phyloP scores from a whole-genome alignment of 805 yeast genomes.

The Candida sonorensis region DNA sequence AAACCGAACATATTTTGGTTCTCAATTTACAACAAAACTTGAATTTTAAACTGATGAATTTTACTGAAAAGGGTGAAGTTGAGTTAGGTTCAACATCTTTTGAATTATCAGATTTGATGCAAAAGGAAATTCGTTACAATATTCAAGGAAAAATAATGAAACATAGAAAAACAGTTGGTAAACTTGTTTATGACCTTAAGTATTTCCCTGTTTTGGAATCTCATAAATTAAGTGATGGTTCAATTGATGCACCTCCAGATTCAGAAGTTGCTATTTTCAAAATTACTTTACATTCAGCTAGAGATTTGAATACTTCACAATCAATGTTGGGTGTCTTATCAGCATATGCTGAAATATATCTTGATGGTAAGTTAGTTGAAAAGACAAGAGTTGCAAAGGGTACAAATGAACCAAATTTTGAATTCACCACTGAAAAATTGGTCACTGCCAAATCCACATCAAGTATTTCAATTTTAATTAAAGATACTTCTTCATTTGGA shows the following conservation, averaged over 20 bases:
- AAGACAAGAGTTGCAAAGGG: constrained; percentile 55
- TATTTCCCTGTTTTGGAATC: constrained; percentile 45
- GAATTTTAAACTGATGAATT: constrained; percentile 47
- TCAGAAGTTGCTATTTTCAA: constrained; percentile 73
- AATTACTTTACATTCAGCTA: constrained; percentile 53
- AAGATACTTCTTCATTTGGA: constrained; percentile 48
- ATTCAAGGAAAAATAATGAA: constrained; percentile 37
- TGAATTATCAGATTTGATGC: constrained; percentile 54
- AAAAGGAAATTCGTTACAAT: constrained; percentile 39
- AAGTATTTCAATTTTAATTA: constrained; percentile 47
- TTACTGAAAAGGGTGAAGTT: constrained; percentile 50
- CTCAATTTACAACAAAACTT: constrained; percentile 51
- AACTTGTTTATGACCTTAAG: constrained; percentile 47
- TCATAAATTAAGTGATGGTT: constrained; percentile 40
- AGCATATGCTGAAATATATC: constrained; percentile 62
- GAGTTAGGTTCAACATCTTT: constrained; percentile 44
- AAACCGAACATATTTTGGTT: constrained; percentile 54
- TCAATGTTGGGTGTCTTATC: constrained; percentile 48
- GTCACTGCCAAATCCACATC: constrained; percentile 55
- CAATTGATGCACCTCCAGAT: constrained; percentile 43
- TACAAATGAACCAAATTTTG: constrained; percentile 71
- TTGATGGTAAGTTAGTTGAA: constrained; percentile 50
- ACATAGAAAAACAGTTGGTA: constrained; percentile 53
- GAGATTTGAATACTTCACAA: constrained; percentile 43
- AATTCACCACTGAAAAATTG: constrained; percentile 53